phyloP scores from a whole-genome alignment of 257 asterid species.

The Solanum chmielewskii region DNA sequence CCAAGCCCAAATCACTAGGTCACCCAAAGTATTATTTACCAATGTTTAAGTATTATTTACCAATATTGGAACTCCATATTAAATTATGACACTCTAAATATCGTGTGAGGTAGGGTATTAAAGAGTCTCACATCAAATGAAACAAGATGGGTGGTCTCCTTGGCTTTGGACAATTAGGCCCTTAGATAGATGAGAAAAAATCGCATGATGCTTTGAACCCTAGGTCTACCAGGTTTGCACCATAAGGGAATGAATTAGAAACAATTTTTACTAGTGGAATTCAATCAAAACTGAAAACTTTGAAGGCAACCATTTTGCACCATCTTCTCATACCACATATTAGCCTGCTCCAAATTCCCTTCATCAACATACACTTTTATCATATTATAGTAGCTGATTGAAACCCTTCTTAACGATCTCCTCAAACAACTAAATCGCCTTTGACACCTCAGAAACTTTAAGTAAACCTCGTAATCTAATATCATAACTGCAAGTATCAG shows the following conservation, averaged over 20 bases:
- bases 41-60: too few relatives aligned
- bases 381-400: slow-evolving; percentile 24
- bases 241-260: not conserved
- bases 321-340: slow-evolving; percentile 25
- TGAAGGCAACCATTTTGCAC: not conserved
- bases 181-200: not conserved
- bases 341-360: slow-evolving; percentile 28
- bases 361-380: slow-evolving; percentile 21
- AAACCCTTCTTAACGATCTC: slow-evolving; percentile 23
- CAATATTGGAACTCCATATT: not conserved
- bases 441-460: slow-evolving; percentile 6
- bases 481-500: slow-evolving; percentile 27
- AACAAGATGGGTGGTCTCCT: not conserved
- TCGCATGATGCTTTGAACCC: not conserved
- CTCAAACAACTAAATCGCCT: slow-evolving; percentile 22
- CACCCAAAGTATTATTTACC: too few relatives aligned
- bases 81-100: not conserved
- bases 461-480: slow-evolving; percentile 24
- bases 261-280: not conserved
- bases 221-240: not conserved
- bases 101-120: not conserved
- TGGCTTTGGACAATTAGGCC: not conserved
- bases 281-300: not conserved
- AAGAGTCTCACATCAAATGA: not conserved
- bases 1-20: too few relatives aligned